These are phyloP conservation scores for Epichloe scottii DNA, from an alignment of 2,329 filamentous ascomycete species.

Conservation along the genomic window DNA sequence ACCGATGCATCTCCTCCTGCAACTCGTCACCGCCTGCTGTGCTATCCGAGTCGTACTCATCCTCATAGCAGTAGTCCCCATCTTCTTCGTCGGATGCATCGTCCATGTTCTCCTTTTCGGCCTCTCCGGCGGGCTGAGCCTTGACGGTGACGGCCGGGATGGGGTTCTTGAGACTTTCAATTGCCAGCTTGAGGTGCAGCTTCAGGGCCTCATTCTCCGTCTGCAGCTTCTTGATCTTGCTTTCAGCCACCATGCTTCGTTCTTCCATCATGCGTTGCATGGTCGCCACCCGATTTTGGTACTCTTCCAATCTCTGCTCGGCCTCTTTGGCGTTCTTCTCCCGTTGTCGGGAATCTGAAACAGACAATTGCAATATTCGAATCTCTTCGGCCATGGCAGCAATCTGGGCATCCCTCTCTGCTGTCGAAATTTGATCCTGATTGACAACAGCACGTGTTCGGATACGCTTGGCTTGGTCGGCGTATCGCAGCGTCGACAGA, in stretches of 20 bases:
- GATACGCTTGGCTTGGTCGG: constrained; percentile 95
- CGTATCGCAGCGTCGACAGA: constrained; percentile 87
- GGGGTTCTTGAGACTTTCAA: constrained; percentile 81
- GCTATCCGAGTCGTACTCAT: constrained; percentile 36
- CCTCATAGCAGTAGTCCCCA: constrained; percentile 49
- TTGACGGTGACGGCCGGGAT: constrained; percentile 50
- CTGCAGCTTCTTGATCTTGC: constrained; percentile 81
- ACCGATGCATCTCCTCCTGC: constrained; percentile 73
- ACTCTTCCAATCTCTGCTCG: constrained; percentile 82
- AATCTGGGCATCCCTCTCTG: constrained; percentile 90
- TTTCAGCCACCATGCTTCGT: constrained; percentile 75
- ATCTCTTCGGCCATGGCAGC: constrained; percentile 93
- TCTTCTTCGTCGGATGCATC: constrained; percentile 26
- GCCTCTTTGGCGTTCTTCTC: constrained; percentile 69
- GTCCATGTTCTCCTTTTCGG: constrained; percentile 19
- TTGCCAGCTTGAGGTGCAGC: constrained; percentile 74
- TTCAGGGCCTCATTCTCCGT: constrained; percentile 84
- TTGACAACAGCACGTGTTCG: constrained; percentile 90
- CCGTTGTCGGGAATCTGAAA: constrained; percentile 49
- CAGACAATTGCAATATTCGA: constrained; percentile 65
- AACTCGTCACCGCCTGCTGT: constrained; percentile 45
- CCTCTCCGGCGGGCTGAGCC: constrained; percentile 12
- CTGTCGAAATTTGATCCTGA: constrained; percentile 84
- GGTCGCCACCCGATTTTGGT: constrained; percentile 75
- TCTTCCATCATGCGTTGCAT: constrained; percentile 98